Base-by-base conservation (phyloP, 139 green algal species). In the Yamagishiella unicocca region DNA sequence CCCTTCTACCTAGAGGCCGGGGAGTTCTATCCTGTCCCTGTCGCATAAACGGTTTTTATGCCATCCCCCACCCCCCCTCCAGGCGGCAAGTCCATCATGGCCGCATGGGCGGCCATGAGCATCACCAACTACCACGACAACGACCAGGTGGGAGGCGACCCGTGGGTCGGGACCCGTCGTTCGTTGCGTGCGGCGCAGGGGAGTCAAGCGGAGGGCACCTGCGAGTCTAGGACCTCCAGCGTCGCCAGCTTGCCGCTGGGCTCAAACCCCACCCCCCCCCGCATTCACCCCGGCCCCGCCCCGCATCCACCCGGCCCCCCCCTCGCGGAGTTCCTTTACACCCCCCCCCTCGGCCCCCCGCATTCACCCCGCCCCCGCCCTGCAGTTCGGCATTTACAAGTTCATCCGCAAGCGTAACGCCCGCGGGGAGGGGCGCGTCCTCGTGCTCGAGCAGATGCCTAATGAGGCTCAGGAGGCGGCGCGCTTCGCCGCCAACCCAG, bases 11-110 rank as follows among this genome's bases (percentile, higher is more conserved):
- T n/a, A n/a, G n/a, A n/a, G n/a, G n/a, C n/a, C n/a, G n/a, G n/a
- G n/a, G n/a, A n/a, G n/a, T n/a, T n/a, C n/a, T n/a, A n/a, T n/a
- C n/a, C n/a, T n/a, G n/a, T n/a, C n/a, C n/a, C n/a, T n/a, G n/a
- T n/a, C n/a, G n/a, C n/a, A n/a, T n/a, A n/a, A n/a, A n/a, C n/a
- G n/a, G n/a, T n/a, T n/a, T n/a, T n/a, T n/a, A n/a, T n/a, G n/a
- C n/a, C n/a, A n/a, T n/a, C n/a, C n/a, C 27, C 24, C 58, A 53
- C 70, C 70, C 17, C 70, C 31, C 25, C 21, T 12, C 27, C 74
- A 73, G 89, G 89, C 45, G 89, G 89, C 31, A 72, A 83, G 58
- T 50, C 66, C n/a, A 77, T 89, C 31, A 90, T 92, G 78, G 42
- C 53, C 22, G 62, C n/a, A 2, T 92, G 89, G 89, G 81, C 81